Base-by-base conservation (phyloP, 306 rosid species). In the Pterocarpus macrocarpus region DNA sequence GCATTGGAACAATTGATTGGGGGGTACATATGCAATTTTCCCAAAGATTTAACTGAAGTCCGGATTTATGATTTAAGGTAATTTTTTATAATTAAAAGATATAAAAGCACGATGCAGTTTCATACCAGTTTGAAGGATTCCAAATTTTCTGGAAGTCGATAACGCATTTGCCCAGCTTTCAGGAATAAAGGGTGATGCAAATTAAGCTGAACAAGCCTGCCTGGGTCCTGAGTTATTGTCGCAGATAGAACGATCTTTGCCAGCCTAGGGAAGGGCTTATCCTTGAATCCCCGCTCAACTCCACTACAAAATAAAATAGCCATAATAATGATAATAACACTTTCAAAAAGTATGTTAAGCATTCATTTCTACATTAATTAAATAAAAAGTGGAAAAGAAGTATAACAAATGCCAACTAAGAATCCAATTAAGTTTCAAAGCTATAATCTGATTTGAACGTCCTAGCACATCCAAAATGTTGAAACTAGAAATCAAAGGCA, bases 161-260 rank as follows among this genome's bases (percentile, higher is more conserved):
- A 95, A 70, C 97, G 95, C 87, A 69, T 89, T 82, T 85, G 73
- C 79, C 99, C 99, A 66, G 98, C 90, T 65, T 85, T 92, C 82
- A 95, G 87, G 64, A 92, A 90, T 39, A 93, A 70, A 68, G 99
- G 97, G 53, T 91, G 94, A 85, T 92, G 95, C 72, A 93, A 86
- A 78, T 90, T 86, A 73, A 91, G 99, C 86, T 89, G 97, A 71
- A 89, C 85, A 82, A 93, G 94, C 89, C 90, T 93, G 82, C 98
- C 89, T 66, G 98, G 97, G 82, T 93, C 94, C 84, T 89, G 97
- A 77, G 98, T 91, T 53, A 91, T 69, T 32, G 93, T 95, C 6
- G 97, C 99, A 75, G 98, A 93, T 72, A 95, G 88, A 86, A 91
- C 93, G 85, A 95, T 90, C 92, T 95, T 95, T 73, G 84, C 91